Conservation (phyloP, 352 stramenopile genomes). For the Phytophthora constricta region DNA sequence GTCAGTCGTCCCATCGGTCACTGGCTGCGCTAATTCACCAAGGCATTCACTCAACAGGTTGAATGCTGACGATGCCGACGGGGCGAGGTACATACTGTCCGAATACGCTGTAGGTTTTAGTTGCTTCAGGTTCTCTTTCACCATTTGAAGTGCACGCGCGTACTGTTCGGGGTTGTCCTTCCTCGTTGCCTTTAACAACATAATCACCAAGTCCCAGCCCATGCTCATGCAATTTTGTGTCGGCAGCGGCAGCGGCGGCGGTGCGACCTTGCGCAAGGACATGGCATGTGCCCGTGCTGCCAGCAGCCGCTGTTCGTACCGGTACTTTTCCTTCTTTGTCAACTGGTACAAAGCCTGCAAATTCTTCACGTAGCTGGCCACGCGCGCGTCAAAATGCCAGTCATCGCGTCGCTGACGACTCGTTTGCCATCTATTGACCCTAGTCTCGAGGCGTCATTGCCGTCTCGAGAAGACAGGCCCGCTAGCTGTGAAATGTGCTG, state of each 20-base stretch:
- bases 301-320: conserved; percentile 71
- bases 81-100: conserved; percentile 85
- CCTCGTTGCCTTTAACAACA: conserved; percentile 73
- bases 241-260: conserved; percentile 74
- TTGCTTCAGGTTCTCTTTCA: conserved; percentile 68
- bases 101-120: conserved; percentile 85
- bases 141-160: conserved; percentile 70
- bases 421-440: conserved; percentile 12
- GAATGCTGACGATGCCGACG: conserved; percentile 75
- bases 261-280: conserved; percentile 72
- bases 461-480: conserved; percentile 30
- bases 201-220: conserved; percentile 81
- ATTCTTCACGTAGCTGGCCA: conserved; percentile 76
- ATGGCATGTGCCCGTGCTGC: conserved; percentile 60
- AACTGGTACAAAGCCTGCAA: conserved; percentile 75
- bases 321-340: conserved; percentile 85
- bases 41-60: conserved; percentile 79
- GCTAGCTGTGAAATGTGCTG: conserved; percentile 79
- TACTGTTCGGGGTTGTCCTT: conserved; percentile 76
- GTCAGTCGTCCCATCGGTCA: conserved; percentile 12
- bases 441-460: conserved; percentile 14
- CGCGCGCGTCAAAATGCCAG: conserved; percentile 73
- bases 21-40: conserved; percentile 42
- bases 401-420: conserved; percentile 24
- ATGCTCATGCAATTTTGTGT: conserved; percentile 88